Evolutionary conservation across 2,329 filamentous ascomycete species (phyloP).

Genomic region (Alternaria postmessia): DNA sequence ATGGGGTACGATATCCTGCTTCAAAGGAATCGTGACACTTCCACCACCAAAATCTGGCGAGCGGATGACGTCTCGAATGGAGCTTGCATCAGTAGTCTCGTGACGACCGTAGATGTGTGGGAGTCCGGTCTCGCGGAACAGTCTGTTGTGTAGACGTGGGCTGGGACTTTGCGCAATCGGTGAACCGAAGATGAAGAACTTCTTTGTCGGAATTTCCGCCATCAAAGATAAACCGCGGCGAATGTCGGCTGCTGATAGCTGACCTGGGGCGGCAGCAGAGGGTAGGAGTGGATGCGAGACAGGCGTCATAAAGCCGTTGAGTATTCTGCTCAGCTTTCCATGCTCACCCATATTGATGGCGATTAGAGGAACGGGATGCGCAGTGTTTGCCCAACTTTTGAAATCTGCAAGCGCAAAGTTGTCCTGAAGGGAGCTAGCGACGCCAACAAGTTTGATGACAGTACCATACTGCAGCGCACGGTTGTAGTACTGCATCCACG

Average conservation of each 20-base stretch:
- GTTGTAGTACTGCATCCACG: slow-evolving; percentile 91
- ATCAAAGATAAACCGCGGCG: slow-evolving; percentile 78
- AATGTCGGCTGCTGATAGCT: slow-evolving; percentile 90
- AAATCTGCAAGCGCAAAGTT: slow-evolving; percentile 87
- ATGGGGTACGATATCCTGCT: slow-evolving; percentile 83
- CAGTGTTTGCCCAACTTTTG: slow-evolving; percentile 74
- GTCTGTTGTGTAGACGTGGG: slow-evolving; percentile 85
- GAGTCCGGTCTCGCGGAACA: slow-evolving; percentile 79
- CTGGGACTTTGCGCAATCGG: slow-evolving; percentile 85
- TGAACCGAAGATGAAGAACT: slow-evolving; percentile 87
- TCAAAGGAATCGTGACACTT: slow-evolving; percentile 94
- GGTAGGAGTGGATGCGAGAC: slow-evolving; percentile 91
- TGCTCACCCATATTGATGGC: slow-evolving; percentile 92
- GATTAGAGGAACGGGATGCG: slow-evolving; percentile 85
- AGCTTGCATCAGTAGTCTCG: slow-evolving; percentile 73
- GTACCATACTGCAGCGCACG: slow-evolving; percentile 88
- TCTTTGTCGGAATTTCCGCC: slow-evolving; percentile 76
- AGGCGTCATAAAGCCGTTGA: slow-evolving; percentile 93
- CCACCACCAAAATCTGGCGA: slow-evolving; percentile 84
- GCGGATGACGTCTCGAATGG: slow-evolving; percentile 71
- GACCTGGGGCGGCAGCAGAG: slow-evolving; percentile 91
- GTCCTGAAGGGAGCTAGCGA: slow-evolving; percentile 78
- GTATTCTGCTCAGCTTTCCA: slow-evolving; percentile 87
- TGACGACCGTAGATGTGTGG: slow-evolving; percentile 81
- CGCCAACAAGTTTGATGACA: slow-evolving; percentile 91